Evolutionary conservation across 2,329 filamentous ascomycete genomes (phyloP).

Genomic region (Trichoderma sp.): DNA sequence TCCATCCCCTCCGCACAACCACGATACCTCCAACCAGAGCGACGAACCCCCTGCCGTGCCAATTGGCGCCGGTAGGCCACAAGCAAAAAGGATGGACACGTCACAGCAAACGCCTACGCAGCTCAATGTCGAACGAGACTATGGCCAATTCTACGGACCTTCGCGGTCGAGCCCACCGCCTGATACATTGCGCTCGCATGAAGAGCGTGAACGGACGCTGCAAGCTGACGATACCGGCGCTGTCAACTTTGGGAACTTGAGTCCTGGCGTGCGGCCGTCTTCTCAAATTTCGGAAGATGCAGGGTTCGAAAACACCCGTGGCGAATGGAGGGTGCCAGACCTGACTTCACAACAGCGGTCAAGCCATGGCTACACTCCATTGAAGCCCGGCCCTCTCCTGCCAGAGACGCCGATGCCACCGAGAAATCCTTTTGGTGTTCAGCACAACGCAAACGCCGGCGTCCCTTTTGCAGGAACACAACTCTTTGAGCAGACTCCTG

Average conservation of each 20-base stretch:
- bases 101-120: constrained; percentile 56
- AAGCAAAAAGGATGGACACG: constrained; percentile 40
- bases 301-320: constrained; percentile 38
- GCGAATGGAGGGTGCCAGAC: constrained; percentile 39
- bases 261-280: constrained; percentile 36
- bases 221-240: constrained; percentile 50
- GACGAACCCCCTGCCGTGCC: constrained; percentile 24
- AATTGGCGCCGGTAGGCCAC: constrained; percentile 18
- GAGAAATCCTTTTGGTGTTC: constrained; percentile 47
- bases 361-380: constrained; percentile 32
- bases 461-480: constrained; percentile 44
- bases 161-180: constrained; percentile 30
- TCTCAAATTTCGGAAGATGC: constrained; percentile 44
- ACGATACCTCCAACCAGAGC: neutral
- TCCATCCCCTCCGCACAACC: neutral
- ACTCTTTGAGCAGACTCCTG: constrained; percentile 54
- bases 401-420: constrained; percentile 51
- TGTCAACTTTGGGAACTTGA: constrained; percentile 44
- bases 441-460: constrained; percentile 33
- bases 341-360: constrained; percentile 35
- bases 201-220: constrained; percentile 37
- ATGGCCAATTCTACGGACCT: constrained; percentile 42
- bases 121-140: constrained; percentile 55
- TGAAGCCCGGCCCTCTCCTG: constrained; percentile 27
- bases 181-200: constrained; percentile 29